Conservation (phyloP, 83 land plant genomes). For the Isoetes engelmannii region DNA sequence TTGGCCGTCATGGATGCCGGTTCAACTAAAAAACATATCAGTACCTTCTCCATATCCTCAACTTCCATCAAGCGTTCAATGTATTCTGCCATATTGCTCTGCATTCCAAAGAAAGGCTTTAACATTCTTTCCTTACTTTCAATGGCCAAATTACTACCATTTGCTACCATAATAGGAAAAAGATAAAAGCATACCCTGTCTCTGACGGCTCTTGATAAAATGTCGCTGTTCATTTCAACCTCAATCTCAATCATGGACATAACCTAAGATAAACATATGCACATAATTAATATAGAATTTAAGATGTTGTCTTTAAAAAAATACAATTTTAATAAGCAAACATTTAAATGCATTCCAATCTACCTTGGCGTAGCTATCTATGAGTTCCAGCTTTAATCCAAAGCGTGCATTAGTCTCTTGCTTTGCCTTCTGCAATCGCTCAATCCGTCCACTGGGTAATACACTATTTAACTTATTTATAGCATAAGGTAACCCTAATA, state of each 20-base stretch:
- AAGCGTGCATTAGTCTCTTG: slow-evolving; percentile 75
- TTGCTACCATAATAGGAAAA: not conserved
- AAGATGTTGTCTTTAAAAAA: too few relatives aligned
- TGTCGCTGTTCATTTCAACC: slow-evolving; percentile 92
- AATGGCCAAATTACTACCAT: not conserved
- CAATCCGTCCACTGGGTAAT: slow-evolving; percentile 60
- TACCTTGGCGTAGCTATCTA: slow-evolving; percentile 94
- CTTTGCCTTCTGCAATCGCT: slow-evolving; percentile 58
- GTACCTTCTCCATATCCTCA: slow-evolving; percentile 85
- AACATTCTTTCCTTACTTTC: not conserved
- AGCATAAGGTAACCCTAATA: not conserved
- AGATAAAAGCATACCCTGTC: not conserved
- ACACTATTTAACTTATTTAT: not conserved
- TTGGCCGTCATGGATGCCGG: too few relatives aligned
- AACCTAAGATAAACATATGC: slow-evolving; percentile 37
- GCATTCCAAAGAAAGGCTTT: slow-evolving; percentile 7
- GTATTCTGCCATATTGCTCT: slow-evolving; percentile 68
- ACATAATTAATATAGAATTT: not conserved
- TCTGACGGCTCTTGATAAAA: slow-evolving; percentile 69
- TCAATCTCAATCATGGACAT: slow-evolving; percentile 99
- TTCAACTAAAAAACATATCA: too few relatives aligned
- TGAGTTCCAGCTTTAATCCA: slow-evolving; percentile 59
- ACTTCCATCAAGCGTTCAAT: slow-evolving; percentile 88
- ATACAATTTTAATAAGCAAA: too few relatives aligned
- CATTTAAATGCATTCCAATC: too few relatives aligned